Evolutionary conservation across 371 early-diverging fungal species (phyloP), one percentile per base, ranked within the genome.

Genomic region (Sporodiniella umbellata): DNA sequence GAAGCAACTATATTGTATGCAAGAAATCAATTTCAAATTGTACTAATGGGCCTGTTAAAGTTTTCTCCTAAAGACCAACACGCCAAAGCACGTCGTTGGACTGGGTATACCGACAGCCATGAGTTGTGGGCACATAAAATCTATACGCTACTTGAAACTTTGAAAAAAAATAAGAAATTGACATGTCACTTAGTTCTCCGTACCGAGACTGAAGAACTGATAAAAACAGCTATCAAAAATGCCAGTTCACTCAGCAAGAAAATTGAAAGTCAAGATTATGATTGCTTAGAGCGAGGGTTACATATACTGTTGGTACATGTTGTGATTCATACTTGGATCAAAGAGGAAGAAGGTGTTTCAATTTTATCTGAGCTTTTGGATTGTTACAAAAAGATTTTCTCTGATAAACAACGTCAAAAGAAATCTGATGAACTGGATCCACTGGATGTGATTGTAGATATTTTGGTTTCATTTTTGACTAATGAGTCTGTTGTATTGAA

Each of bases 371-470:
- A 92, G 67, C 60, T 91, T 44, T 72, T 76, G 30, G 81, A 86
- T 52, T 92, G 92, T 67, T 88, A 81, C 51, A 68, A 79, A 57
- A 80, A 81, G 64, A 70, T 88, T 21, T 82, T 81, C 48, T 60
- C 60, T 25, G 78, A 74, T 51, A 75, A 78, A 59, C 73, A 48
- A 40, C 44, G 35, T 12, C 62, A 52, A 24, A 61, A 64, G 45
- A 60, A 62, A 19, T 81, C 83, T 14, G 81, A 79, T 19, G 84
- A 85, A 49, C 87, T 80, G 11, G 75, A 86, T 42, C 92, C 95
- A 3, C 79, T 90, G 28, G 95, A 95, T 54, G 96, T 95, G 25
- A 77, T 96, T 54, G 79, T 94, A 5, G 97, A 96, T 75, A 86
- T 94, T 28, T 70, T 95, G 51, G 70, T 97, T 56, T 83, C 89